Evolutionary conservation across 495 filamentous ascomycete species (phyloP).

Genomic region (Aspergillus steynii): DNA sequence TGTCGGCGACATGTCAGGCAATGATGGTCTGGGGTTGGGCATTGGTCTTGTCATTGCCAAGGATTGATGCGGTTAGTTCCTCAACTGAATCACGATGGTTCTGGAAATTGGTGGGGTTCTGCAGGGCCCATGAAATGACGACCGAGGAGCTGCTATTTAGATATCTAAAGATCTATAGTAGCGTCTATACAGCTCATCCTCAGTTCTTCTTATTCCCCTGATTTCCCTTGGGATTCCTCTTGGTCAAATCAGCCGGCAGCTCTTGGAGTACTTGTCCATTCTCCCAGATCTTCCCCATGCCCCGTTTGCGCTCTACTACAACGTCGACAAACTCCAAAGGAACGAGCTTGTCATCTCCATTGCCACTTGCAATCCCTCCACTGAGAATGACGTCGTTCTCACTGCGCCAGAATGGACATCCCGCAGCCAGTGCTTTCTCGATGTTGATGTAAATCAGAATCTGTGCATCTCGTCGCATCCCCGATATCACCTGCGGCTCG

Average conservation of each 20-base stretch:
- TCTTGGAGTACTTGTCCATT: slow-evolving; percentile 60
- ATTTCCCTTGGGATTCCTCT: slow-evolving; percentile 36
- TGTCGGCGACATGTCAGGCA: neutral
- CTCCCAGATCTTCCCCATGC: slow-evolving; percentile 65
- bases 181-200: neutral
- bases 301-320: slow-evolving; percentile 58
- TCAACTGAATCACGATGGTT: too few relatives aligned
- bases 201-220: slow-evolving; percentile 4
- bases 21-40: neutral
- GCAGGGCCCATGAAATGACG: neutral
- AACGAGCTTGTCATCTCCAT: slow-evolving; percentile 30
- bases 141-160: neutral
- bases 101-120: too few relatives aligned
- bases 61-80: too few relatives aligned
- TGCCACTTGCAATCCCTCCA: slow-evolving; percentile 38
- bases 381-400: slow-evolving; percentile 76
- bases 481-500: slow-evolving; percentile 64
- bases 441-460: slow-evolving; percentile 81
- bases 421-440: slow-evolving; percentile 58
- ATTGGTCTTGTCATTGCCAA: neutral
- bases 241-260: slow-evolving; percentile 35
- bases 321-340: slow-evolving; percentile 45
- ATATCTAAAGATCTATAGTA: neutral
- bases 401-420: slow-evolving; percentile 79
- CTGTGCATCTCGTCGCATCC: slow-evolving; percentile 80